These are phyloP conservation scores for Daldinia caldariorum DNA, from an alignment of 495 filamentous ascomycete species.

Conservation along the genomic window DNA sequence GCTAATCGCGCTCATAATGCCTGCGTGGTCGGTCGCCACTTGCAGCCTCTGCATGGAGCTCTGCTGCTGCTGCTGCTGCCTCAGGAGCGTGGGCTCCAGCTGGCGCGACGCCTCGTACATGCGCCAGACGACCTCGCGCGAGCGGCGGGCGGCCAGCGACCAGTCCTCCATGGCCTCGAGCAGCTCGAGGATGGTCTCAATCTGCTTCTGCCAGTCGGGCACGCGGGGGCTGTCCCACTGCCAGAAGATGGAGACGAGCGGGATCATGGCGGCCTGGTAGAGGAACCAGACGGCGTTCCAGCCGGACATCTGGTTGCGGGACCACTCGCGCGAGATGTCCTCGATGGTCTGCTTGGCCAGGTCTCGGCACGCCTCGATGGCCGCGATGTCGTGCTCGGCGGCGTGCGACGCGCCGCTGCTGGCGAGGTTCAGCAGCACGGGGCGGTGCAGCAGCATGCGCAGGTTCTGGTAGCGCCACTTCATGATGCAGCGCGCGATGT, in stretches of 20 bases:
- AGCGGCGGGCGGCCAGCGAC: slow-evolving; percentile 75
- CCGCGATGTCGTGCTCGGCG: slow-evolving; percentile 72
- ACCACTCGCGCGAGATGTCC: slow-evolving; percentile 73
- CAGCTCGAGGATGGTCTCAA: slow-evolving; percentile 73
- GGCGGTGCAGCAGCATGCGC: slow-evolving; percentile 81
- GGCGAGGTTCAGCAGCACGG: slow-evolving; percentile 75
- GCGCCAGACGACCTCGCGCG: slow-evolving; percentile 71
- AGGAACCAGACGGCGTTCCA: slow-evolving; percentile 88
- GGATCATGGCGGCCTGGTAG: slow-evolving; percentile 82
- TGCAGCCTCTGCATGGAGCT: slow-evolving; percentile 44
- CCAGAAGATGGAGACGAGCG: slow-evolving; percentile 76
- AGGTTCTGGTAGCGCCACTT: slow-evolving; percentile 84
- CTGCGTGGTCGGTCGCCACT: slow-evolving; percentile 50
- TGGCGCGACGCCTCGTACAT: slow-evolving; percentile 71
- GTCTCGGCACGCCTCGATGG: slow-evolving; percentile 73
- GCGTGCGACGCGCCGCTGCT: slow-evolving; percentile 71
- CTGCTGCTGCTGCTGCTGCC: slow-evolving; percentile 24
- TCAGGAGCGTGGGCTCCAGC: slow-evolving; percentile 51
- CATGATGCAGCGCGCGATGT: slow-evolving; percentile 77
- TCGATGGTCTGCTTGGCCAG: slow-evolving; percentile 75
- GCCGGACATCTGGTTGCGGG: slow-evolving; percentile 76
- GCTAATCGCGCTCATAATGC: slow-evolving; percentile 48
- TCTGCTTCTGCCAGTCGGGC: slow-evolving; percentile 68
- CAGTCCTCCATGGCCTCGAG: slow-evolving; percentile 75
- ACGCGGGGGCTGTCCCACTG: slow-evolving; percentile 66